Evolutionary conservation across 2,329 filamentous ascomycete species (phyloP), one percentile per base, ranked within the genome.

Genomic region (Sclerotinia trifoliorum): DNA sequence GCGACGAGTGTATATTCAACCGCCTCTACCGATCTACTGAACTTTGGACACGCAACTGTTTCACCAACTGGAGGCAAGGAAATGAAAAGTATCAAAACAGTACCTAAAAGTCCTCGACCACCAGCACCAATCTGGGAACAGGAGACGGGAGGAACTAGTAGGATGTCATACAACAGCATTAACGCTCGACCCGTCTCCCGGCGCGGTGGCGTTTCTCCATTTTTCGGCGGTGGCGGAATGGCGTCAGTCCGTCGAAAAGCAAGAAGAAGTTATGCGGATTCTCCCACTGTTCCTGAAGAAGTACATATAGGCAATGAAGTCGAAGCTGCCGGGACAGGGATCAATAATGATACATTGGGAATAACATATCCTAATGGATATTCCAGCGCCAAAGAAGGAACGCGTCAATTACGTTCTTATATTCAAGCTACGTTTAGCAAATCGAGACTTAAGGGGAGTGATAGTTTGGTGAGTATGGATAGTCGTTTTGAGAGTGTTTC

Each of bases 401-500:
- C 75, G 1, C 69, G 74, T 44, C 73, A 76, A 58, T 66, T 76
- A n/a, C 67, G 70, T 46, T 70, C 67, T 21, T 75, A 70, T 64
- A 71, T 76, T 3, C 69, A 73, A 58, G 70, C 67, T 24, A 72
- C 70, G 1, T 49, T 74, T 6, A 55, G 65, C 4, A 65, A 72
- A 21, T 69, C 55, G 0, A 71, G 62, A 48, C 72, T 71, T 11
- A 65, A 66, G 32, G 65, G 61, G 5, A 74, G 74, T 51, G 62
- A 65, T 35, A 73, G 71, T 17, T 67, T 55, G 17, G 67, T 68
- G 1, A 70, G 71, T 26, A 70, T 62, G 44, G 74, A 75, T 56
- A 75, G 74, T 64, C 71, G 74, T 0, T 77, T 77, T 58, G 74
- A 77, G 6, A 73, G 72, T 3, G 72, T 73, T n/a, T 54, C 58